phyloP scores from a whole-genome alignment of 495 filamentous ascomycete species.

The Daldinia vernicosa region DNA sequence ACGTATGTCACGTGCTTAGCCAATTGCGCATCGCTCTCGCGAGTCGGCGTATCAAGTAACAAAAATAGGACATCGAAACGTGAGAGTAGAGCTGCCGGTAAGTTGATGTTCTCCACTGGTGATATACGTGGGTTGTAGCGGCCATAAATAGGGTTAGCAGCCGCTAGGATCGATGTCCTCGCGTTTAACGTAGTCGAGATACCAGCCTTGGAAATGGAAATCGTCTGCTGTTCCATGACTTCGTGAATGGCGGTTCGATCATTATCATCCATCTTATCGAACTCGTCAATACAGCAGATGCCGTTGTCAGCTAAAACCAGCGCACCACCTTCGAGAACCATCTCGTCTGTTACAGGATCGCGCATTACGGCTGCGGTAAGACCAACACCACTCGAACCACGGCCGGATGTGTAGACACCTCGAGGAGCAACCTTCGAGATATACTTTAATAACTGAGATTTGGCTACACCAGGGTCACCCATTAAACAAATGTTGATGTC shows the following conservation, averaged over 20 bases:
- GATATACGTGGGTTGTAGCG: conserved; percentile 97
- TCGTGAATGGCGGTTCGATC: conserved; percentile 98
- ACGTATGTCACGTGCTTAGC: conserved; percentile 95
- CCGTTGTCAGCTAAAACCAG: conserved; percentile 96
- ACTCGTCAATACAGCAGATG: conserved; percentile 99
- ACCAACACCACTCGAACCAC: conserved; percentile 95
- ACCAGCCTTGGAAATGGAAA: conserved; percentile 97
- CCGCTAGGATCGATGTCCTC: conserved; percentile 95
- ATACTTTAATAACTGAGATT: conserved; percentile 97
- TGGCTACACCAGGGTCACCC: conserved; percentile 99
- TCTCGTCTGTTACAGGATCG: conserved; percentile 97
- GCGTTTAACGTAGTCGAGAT: conserved; percentile 97
- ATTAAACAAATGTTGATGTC: conserved; percentile 99
- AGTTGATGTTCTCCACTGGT: conserved; percentile 98
- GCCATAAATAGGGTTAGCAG: conserved; percentile 96
- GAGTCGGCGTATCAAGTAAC: conserved; percentile 89
- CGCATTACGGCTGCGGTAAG: conserved; percentile 98
- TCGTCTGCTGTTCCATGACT: conserved; percentile 99
- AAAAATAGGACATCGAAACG: conserved; percentile 98
- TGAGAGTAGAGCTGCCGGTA: conserved; percentile 92
- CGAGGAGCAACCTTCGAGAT: conserved; percentile 98
- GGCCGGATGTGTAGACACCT: conserved; percentile 96
- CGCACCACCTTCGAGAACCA: conserved; percentile 97
- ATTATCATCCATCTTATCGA: conserved; percentile 99
- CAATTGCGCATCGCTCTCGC: conserved; percentile 90